Evolutionary conservation across 179 eudicot genomes (phyloP).

Genomic region (Sideroxylon spinosum): DNA sequence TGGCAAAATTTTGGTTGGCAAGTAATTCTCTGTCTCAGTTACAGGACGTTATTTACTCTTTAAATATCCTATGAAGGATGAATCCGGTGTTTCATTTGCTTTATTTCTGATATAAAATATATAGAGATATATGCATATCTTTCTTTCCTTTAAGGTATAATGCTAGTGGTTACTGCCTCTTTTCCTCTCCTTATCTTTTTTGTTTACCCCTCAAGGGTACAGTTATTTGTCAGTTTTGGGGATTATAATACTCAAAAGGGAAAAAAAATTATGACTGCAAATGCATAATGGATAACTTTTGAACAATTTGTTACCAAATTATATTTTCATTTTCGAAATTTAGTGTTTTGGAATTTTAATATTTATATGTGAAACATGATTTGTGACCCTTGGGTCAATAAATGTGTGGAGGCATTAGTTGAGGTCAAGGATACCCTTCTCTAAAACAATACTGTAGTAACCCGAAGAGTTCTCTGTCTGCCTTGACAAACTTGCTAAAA

Average conservation of each 20-base stretch:
- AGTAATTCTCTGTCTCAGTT: conserved; percentile 38
- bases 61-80: not conserved
- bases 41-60: not conserved
- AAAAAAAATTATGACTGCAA: not conserved
- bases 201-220: not conserved
- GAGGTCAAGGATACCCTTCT: not conserved
- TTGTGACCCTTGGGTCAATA: not conserved
- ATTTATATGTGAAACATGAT: not conserved
- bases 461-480: not conserved
- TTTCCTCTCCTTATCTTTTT: not conserved
- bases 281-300: not conserved
- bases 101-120: not conserved
- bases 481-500: not conserved
- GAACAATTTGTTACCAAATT: not conserved
- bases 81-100: not conserved
- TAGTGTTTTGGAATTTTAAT: not conserved
- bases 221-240: conserved; percentile 1
- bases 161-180: not conserved
- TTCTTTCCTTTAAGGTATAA: not conserved
- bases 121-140: not conserved
- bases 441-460: not conserved
- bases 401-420: not conserved
- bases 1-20: conserved; percentile 82
- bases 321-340: not conserved
- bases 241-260: not conserved